These are phyloP conservation scores for Nicotiana attenuata DNA, from an alignment of 257 asterid species.

Conservation along the genomic window DNA sequence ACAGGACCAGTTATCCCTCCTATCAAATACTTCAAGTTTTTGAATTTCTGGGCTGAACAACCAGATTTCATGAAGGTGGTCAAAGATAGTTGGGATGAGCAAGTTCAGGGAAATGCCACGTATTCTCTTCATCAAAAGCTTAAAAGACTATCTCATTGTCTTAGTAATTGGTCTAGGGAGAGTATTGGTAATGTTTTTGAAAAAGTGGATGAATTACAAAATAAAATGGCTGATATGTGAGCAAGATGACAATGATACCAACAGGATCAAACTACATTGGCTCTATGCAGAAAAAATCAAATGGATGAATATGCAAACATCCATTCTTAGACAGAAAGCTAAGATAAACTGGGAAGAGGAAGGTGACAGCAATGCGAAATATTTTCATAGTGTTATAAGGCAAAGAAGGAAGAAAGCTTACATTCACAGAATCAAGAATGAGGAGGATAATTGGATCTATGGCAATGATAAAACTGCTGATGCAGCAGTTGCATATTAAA, in stretches of 20 bases:
- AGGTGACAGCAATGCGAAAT: background rate
- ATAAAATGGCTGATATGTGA: background rate
- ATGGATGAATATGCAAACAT: background rate
- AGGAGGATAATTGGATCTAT: background rate
- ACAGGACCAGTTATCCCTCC: background rate
- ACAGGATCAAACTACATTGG: background rate
- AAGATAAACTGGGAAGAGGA: background rate
- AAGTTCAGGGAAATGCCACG: background rate
- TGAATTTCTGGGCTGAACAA: background rate
- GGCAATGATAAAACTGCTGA: background rate
- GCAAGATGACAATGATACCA: background rate
- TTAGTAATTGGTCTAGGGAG: background rate
- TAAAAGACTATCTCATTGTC: background rate
- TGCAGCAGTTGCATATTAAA: background rate
- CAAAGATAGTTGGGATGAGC: background rate
- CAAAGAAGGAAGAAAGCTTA: background rate
- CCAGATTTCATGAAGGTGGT: background rate
- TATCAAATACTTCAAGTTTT: no score
- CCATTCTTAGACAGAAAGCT: background rate
- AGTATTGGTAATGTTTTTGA: background rate
- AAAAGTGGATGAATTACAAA: no score
- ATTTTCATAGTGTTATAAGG: background rate
- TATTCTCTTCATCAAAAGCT: no score
- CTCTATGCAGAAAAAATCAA: background rate
- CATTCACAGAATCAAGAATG: background rate